Evolutionary conservation across 1,284 basidiomycete species (phyloP), one percentile per base, ranked within the genome.

Genomic region (Sporisorium scitamineum): DNA sequence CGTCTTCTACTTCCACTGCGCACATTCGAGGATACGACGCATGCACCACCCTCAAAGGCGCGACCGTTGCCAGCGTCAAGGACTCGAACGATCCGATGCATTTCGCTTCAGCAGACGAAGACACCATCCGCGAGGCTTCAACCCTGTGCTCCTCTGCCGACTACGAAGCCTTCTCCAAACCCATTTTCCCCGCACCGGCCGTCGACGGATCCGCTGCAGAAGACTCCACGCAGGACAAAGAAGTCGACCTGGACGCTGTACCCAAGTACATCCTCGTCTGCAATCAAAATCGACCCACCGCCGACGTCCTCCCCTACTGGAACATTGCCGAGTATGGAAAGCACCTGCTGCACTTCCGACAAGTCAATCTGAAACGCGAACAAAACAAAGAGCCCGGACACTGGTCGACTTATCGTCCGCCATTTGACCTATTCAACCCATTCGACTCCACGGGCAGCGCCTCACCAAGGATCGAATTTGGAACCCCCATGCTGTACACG

Each of bases 401-500:
- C 39, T 75, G 72, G 72, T 62, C 72, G 0, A 57, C 58, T 0
- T 75, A 56, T 55, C 58, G 63, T 31, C 41, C 67, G 10, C 67
- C 72, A 1, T 75, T 59, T 16, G 72, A 75, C 22, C 72, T 67
- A 0, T 75, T 70, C 60, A 61, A 63, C 26, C 67, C 67, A 2
- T 75, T 67, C 26, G 59, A 54, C 27, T 37, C 59, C 24, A 52
- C 53, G 7, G 16, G 22, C 41, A 31, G 26, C 31, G 8, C n/a
- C 13, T n/a, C n/a, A 2, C 7, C n/a, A 16, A 27, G 22, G 24
- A 24, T 24, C 4, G 32, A 66, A 29, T 66, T 86, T 20, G 95
- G 95, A 0, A 92, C 94, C 63, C 88, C 90, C 18, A 83, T 97
- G 39, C 82, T 95, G 22, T 98, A 97, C 79, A 92, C 92, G 26